These are phyloP conservation scores for Didymella arachidicola DNA, from an alignment of 2,329 filamentous ascomycete genomes.

Conservation along the genomic window DNA sequence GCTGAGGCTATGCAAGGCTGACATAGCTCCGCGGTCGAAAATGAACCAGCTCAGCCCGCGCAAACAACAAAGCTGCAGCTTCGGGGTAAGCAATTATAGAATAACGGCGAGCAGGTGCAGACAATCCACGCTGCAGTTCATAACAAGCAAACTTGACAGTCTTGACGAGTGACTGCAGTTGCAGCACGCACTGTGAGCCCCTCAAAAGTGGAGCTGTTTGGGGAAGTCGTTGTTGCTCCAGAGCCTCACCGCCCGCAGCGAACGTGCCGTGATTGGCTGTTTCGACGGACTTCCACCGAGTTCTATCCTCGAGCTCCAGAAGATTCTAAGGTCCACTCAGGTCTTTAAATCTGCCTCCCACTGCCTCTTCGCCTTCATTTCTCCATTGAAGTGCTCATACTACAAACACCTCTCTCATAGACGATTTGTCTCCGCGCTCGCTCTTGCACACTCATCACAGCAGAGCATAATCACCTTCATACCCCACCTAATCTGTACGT, in stretches of 20 bases:
- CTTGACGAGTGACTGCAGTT: slow-evolving; percentile 3
- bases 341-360: slow-evolving; percentile 3
- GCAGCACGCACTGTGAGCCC: slow-evolving; percentile 15
- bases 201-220: slow-evolving; percentile 17
- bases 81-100: slow-evolving; percentile 5
- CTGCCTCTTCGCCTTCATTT: slow-evolving; percentile 31
- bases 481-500: slow-evolving; percentile 38
- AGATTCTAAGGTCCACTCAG: slow-evolving; percentile 4
- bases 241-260: background rate
- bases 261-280: slow-evolving; percentile 33
- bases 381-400: slow-evolving; percentile 39
- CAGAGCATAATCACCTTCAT: slow-evolving; percentile 31
- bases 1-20: slow-evolving; percentile 24
- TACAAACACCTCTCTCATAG: slow-evolving; percentile 23
- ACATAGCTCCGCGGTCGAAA: background rate
- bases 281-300: slow-evolving; percentile 35
- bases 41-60: slow-evolving; percentile 1
- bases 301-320: slow-evolving; percentile 50
- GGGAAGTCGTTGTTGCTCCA: slow-evolving; percentile 2
- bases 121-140: background rate
- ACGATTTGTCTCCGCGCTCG: slow-evolving; percentile 35
- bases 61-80: slow-evolving; percentile 7
- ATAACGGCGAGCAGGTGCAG: background rate
- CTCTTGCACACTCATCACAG: slow-evolving; percentile 29
- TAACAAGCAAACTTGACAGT: slow-evolving; percentile 1